These are phyloP conservation scores for Hymenoscyphus fraxineus DNA, from an alignment of 2,329 filamentous ascomycete genomes.

Conservation along the genomic window DNA sequence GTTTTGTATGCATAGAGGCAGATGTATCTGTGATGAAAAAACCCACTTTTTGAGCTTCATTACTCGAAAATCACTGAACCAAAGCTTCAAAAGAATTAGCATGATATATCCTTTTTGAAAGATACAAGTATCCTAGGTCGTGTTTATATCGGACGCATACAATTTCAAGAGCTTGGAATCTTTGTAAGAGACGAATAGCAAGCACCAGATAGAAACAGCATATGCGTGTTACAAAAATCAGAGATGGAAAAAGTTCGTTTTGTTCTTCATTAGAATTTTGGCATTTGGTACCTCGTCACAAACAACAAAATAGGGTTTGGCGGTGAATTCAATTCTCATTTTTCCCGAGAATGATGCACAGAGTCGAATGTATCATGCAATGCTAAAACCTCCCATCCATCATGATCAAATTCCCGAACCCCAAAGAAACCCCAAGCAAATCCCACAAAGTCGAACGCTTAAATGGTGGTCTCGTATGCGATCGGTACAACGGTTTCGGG, in stretches of 20 bases:
- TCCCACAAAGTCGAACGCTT: slow-evolving; percentile 38
- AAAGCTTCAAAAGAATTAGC: too few relatives aligned
- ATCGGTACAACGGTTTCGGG: slow-evolving; percentile 90
- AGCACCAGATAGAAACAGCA: background rate
- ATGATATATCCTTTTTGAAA: too few relatives aligned
- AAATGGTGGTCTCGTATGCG: slow-evolving; percentile 98
- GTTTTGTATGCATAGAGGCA: too few relatives aligned
- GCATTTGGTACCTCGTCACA: background rate
- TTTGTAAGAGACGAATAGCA: background rate
- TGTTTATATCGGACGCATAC: too few relatives aligned
- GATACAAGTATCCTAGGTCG: too few relatives aligned
- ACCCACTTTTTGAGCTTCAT: too few relatives aligned
- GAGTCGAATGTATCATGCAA: slow-evolving; percentile 33
- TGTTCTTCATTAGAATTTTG: background rate
- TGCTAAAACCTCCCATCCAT: slow-evolving; percentile 30
- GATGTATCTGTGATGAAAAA: too few relatives aligned
- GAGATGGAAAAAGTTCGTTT: slow-evolving; percentile 4
- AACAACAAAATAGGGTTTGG: slow-evolving; percentile 8
- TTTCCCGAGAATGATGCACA: slow-evolving; percentile 32
- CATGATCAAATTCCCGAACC: slow-evolving; percentile 27
- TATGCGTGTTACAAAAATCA: too few relatives aligned
- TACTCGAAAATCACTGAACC: too few relatives aligned
- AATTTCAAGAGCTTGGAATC: background rate
- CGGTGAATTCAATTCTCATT: slow-evolving; percentile 31
- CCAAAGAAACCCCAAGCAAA: slow-evolving; percentile 34